A percentile compares a stretch with the other conserved stretches of the same genome.
Conservation (phyloP, 2,329 filamentous ascomycete species). For the Coniochaeta ligniaria region DNA sequence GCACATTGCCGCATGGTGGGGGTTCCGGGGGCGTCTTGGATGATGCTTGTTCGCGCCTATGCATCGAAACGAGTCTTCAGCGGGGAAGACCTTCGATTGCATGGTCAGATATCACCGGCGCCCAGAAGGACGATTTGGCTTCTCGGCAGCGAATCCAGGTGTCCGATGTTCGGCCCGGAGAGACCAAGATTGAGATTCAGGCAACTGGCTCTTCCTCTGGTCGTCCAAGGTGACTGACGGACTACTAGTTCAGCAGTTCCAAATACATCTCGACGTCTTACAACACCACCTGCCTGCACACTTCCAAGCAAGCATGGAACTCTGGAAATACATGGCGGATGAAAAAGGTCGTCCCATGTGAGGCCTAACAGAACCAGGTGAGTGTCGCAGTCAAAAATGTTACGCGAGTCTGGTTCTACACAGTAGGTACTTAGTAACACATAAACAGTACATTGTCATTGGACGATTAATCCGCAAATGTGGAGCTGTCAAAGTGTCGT, state of each 20-base stretch:
- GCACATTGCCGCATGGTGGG: neutral
- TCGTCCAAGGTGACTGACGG: too few species aligned
- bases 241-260: too few species aligned
- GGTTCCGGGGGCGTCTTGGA: neutral
- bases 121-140: neutral
- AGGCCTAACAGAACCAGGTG: neutral
- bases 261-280: too few species aligned
- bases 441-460: neutral
- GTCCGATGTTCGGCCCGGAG: neutral
- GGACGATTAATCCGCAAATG: neutral
- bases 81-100: neutral
- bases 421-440: too few species aligned
- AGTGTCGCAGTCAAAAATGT: neutral
- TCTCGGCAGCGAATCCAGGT: neutral
- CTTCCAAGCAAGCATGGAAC: too few species aligned
- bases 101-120: neutral
- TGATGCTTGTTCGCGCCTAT: neutral
- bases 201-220: too few species aligned
- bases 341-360: too few species aligned
- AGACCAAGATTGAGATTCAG: neutral
- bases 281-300: too few species aligned
- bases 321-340: too few species aligned
- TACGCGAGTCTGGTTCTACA: too few species aligned
- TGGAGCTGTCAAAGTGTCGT: neutral
- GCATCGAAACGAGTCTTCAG: neutral